Conservation (phyloP, 805 yeast species). For the Candida yuanshanica region DNA sequence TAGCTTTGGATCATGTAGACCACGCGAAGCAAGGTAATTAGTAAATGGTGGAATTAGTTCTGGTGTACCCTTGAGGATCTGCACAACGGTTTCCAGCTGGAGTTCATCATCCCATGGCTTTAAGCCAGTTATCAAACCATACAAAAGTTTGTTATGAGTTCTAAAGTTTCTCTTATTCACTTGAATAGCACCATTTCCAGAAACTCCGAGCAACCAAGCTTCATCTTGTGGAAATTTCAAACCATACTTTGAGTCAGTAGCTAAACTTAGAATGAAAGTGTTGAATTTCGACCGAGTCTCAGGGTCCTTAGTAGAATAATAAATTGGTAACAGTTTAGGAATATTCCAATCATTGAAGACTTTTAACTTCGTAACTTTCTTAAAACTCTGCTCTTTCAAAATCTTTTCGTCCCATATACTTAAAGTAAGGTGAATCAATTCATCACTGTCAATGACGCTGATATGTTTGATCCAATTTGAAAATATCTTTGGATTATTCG, state of each 20-base stretch:
- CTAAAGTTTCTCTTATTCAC: slow-evolving; percentile 49
- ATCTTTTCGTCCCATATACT: slow-evolving; percentile 44
- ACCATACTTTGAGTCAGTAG: slow-evolving; percentile 47
- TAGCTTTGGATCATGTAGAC: slow-evolving; percentile 72
- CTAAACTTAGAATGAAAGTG: slow-evolving; percentile 42
- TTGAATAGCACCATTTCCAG: slow-evolving; percentile 26
- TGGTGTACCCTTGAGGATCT: slow-evolving; percentile 47
- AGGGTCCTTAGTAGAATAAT: slow-evolving; percentile 29
- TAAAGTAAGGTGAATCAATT: slow-evolving; percentile 35
- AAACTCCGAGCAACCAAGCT: slow-evolving; percentile 39
- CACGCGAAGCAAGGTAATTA: slow-evolving; percentile 52
- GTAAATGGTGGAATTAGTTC: slow-evolving; percentile 74
- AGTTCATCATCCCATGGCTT: slow-evolving; percentile 76
- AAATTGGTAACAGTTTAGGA: slow-evolving; percentile 49
- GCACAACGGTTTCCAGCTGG: slow-evolving; percentile 51
- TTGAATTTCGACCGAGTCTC: slow-evolving; percentile 35
- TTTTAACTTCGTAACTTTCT: slow-evolving; percentile 64
- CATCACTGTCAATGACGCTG: slow-evolving; percentile 45
- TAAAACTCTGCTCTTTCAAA: slow-evolving; percentile 53
- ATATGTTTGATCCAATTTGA: slow-evolving; percentile 64
- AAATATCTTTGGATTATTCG: slow-evolving; percentile 51
- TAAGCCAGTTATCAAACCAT: slow-evolving; percentile 53
- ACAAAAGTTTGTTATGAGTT: slow-evolving; percentile 63
- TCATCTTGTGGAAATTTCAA: slow-evolving; percentile 40
- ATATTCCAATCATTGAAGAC: slow-evolving; percentile 75